phyloP scores from a whole-genome alignment of 1,284 basidiomycete genomes.

The Ganoderma meredithae region DNA sequence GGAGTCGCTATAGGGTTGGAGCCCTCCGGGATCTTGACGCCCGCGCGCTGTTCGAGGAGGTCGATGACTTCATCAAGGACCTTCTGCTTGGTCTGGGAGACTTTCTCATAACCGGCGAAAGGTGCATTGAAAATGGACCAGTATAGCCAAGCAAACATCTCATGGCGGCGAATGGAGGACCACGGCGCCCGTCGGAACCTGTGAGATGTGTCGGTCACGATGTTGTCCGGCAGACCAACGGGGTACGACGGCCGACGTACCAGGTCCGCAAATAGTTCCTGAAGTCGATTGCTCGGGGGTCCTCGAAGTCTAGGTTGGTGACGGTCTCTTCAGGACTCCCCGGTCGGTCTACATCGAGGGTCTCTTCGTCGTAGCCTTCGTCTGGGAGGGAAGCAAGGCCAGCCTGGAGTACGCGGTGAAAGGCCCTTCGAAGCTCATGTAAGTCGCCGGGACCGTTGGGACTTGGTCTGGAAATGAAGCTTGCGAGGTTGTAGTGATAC shows the following conservation, averaged over 20 bases:
- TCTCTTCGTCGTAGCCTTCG: constrained; percentile 62
- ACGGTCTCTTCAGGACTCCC: constrained; percentile 69
- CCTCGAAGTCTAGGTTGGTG: constrained; percentile 61
- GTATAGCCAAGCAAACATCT: constrained; percentile 82
- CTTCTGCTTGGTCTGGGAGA: constrained; percentile 53
- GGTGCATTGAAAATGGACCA: constrained; percentile 83
- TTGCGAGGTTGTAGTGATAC: constrained; percentile 68
- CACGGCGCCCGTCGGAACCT: constrained; percentile 82
- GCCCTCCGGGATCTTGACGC: constrained; percentile 69
- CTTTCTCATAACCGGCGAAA: constrained; percentile 56
- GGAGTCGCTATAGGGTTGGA: constrained; percentile 62
- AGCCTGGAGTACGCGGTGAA: constrained; percentile 66
- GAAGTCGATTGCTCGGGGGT: constrained; percentile 81
- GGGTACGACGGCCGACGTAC: constrained; percentile 39
- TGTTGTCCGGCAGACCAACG: not conserved
- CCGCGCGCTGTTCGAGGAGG: constrained; percentile 78
- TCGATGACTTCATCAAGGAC: constrained; percentile 67
- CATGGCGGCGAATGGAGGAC: constrained; percentile 71
- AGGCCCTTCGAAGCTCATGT: constrained; percentile 64
- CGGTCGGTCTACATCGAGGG: constrained; percentile 57
- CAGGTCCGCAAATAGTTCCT: constrained; percentile 73
- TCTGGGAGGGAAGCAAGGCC: constrained; percentile 65
- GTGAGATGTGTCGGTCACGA: constrained; percentile 24
- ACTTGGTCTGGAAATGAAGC: constrained; percentile 58
- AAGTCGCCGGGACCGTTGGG: constrained; percentile 56